phyloP scores from a whole-genome alignment of 148 eudicot species.

The Amaranthus cruentus region DNA sequence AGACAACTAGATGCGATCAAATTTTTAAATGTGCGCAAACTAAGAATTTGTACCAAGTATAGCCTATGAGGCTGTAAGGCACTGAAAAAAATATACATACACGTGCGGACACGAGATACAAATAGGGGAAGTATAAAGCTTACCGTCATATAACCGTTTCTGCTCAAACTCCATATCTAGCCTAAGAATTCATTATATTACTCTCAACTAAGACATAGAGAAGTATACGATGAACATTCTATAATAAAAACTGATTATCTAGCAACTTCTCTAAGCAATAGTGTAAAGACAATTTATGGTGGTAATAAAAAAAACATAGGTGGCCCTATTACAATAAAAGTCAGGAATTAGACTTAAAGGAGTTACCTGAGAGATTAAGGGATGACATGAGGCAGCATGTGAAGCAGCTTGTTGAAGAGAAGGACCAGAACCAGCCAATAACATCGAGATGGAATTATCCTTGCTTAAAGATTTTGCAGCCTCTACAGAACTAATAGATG shows the following conservation, averaged over 20 bases:
- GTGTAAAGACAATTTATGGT: background rate
- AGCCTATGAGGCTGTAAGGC: no score
- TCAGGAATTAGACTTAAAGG: background rate
- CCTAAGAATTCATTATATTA: background rate
- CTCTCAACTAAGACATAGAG: background rate
- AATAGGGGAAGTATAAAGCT: no score
- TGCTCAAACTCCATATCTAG: background rate
- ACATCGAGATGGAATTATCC: conserved; percentile 59
- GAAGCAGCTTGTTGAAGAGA: conserved; percentile 82
- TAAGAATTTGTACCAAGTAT: no score
- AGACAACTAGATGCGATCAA: no score
- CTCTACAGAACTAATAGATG: conserved; percentile 68
- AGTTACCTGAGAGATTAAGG: conserved; percentile 68
- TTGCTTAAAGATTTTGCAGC: conserved; percentile 66
- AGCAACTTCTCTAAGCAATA: background rate
- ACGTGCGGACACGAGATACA: no score
- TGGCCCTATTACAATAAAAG: no score
- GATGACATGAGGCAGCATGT: conserved; percentile 80
- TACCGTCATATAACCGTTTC: background rate
- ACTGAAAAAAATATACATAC: no score
- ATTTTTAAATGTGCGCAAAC: no score
- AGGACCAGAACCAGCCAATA: conserved; percentile 89
- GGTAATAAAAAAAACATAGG: background rate
- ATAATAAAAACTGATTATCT: background rate
- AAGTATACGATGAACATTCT: background rate